Conservation (phyloP, 345 rosid genomes). For the Gossypium anomalum region DNA sequence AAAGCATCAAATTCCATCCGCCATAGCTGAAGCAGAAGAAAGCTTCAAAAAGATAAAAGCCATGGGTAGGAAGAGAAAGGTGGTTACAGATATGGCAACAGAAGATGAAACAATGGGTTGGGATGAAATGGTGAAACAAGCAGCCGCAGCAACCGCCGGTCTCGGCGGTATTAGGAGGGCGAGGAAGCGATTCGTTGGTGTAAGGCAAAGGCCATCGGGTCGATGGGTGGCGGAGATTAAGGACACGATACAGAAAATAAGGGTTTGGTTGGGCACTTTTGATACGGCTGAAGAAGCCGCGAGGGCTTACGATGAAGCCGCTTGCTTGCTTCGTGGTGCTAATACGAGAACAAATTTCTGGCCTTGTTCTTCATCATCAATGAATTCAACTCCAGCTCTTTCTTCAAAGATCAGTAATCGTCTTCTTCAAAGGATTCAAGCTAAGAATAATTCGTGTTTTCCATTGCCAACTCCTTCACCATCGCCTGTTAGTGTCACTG, state of each 20-base stretch:
- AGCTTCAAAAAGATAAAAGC: background rate
- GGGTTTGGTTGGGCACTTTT: slow-evolving; percentile 51
- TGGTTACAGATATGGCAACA: background rate
- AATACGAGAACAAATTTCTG: slow-evolving; percentile 51
- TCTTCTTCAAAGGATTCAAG: slow-evolving; percentile 52
- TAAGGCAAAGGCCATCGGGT: slow-evolving; percentile 52
- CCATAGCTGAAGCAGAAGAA: background rate
- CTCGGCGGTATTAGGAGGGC: slow-evolving; percentile 37
- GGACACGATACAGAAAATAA: slow-evolving; percentile 53
- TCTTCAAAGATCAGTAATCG: slow-evolving; percentile 51
- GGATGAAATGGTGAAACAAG: slow-evolving; percentile 53
- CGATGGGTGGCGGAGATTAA: slow-evolving; percentile 61
- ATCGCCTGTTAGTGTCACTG: background rate
- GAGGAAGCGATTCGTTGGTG: slow-evolving; percentile 47
- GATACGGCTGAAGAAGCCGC: slow-evolving; percentile 56
- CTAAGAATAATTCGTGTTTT: slow-evolving; percentile 27
- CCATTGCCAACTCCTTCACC: background rate
- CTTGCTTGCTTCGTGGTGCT: slow-evolving; percentile 47
- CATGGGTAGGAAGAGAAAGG: slow-evolving; percentile 51
- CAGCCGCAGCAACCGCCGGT: slow-evolving; percentile 27
- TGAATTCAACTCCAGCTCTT: slow-evolving; percentile 40
- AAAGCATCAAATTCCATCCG: background rate
- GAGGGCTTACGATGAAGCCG: slow-evolving; percentile 61
- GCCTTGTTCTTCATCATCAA: slow-evolving; percentile 40
- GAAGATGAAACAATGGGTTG: slow-evolving; percentile 30